phyloP scores from a whole-genome alignment of 192 early-diverging fungal species.

The Diversispora epigaea region DNA sequence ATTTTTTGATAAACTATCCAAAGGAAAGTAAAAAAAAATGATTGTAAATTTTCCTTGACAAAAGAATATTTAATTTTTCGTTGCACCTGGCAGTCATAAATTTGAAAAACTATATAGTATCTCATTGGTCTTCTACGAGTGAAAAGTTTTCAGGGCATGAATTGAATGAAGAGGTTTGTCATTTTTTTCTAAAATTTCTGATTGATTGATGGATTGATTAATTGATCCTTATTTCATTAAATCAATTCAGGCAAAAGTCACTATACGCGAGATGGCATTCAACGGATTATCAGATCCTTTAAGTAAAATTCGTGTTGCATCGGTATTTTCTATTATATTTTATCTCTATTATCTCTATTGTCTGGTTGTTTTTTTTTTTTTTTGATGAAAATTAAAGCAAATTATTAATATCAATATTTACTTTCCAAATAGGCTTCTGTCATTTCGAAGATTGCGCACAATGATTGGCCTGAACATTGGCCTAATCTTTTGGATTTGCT shows the following conservation, averaged over 20 bases:
- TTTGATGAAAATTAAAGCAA: background rate
- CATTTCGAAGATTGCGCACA: constrained; percentile 83
- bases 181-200: background rate
- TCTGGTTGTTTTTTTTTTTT: background rate
- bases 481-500: constrained; percentile 82
- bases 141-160: constrained; percentile 58
- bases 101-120: constrained; percentile 71
- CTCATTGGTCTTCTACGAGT: constrained; percentile 71
- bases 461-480: constrained; percentile 95
- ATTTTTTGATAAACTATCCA: background rate
- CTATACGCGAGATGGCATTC: constrained; percentile 56
- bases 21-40: background rate
- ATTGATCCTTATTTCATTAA: background rate
- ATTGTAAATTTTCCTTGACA: constrained; percentile 32
- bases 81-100: constrained; percentile 65
- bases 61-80: constrained; percentile 5
- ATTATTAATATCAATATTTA: no score
- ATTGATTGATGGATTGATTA: background rate
- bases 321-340: constrained; percentile 44
- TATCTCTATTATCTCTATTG: background rate
- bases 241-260: constrained; percentile 54
- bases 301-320: constrained; percentile 63
- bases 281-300: constrained; percentile 59
- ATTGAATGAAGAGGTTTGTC: constrained; percentile 53
- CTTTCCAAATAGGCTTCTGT: constrained; percentile 64